Base-by-base conservation (phyloP, 1,284 basidiomycete species). In the Mycosarcoma mackinlayi region DNA sequence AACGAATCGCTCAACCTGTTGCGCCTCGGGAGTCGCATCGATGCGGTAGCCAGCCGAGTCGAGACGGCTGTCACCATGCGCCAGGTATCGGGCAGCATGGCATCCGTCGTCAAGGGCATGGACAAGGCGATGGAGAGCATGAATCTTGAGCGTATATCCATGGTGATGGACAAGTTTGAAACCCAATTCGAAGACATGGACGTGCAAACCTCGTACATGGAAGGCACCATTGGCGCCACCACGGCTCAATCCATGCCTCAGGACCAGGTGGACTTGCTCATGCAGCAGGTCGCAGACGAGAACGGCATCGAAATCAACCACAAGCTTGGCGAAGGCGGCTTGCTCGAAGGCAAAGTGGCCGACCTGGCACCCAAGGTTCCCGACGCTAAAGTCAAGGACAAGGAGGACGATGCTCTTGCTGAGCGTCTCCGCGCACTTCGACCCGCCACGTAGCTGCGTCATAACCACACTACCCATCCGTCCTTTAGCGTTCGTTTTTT, bases 11-110 rank as follows among this genome's bases (percentile, higher is more conserved):
- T 99, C 69, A 98, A 98, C 83, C 56, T 81, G 11, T 55, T 82
- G n/a, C 63, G 80, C 7, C 56, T 82, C 3, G 70, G 73, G 14
- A 78, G 76, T 46, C 72, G 96, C 28, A 93, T 98, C 83, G 96
- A 99, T 82, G 94, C 96, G 6, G 96, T 98, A 5, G 92, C 94
- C 1, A 94, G 92, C 77, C 86, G 96, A 23, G 95, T 99, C 0
- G 95, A 99, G 85, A 98, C 96, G n/a, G 96, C 96, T 0, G 94
- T 98, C 37, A 97, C 95, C 52, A 98, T 99, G 93, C 88, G 93
- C 48, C 83, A 84, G 53, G 80, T 82, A 8, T 95, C 95, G 21
- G 93, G 93, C 11, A 94, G 90, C 83, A 97, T 98, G 95, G 91
- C 93, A 9, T 90, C 89, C 24, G 96, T 98, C 6, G 96, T 99